A percentile compares a stretch with the other conserved stretches of the same genome.
These are phyloP conservation scores for Golubevia pallescens DNA, from an alignment of 1,284 basidiomycete genomes.

Conservation along the genomic window DNA sequence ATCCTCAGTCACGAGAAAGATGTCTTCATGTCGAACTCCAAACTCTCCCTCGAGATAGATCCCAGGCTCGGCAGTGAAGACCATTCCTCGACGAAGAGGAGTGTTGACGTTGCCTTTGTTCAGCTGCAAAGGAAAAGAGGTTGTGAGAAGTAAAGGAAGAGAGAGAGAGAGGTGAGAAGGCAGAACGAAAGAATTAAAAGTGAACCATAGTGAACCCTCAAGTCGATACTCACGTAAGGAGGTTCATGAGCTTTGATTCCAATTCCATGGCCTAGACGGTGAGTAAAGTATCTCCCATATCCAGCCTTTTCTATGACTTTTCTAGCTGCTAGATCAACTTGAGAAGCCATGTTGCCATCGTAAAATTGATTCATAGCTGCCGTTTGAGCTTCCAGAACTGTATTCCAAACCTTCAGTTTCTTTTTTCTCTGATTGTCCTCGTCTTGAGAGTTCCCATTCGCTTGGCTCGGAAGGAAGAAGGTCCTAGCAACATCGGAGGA, in stretches of 20 bases:
- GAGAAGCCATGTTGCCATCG: background rate
- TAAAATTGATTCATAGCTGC: constrained; percentile 3
- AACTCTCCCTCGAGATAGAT: constrained; percentile 6
- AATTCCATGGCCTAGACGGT: constrained; percentile 8
- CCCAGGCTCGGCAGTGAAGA: constrained; percentile 7
- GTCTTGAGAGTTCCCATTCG: background rate
- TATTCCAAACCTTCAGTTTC: constrained; percentile 7
- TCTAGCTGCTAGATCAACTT: constrained; percentile 6
- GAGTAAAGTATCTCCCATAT: constrained; percentile 9
- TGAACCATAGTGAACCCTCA: no score
- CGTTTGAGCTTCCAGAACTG: constrained; percentile 5
- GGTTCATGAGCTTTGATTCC: constrained; percentile 8
- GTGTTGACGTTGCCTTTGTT: constrained; percentile 4
- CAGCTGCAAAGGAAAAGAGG: no score
- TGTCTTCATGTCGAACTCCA: constrained; percentile 5
- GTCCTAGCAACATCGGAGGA: constrained; percentile 8
- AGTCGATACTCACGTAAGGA: background rate
- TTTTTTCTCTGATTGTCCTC: background rate
- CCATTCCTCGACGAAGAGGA: background rate
- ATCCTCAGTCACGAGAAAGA: constrained; percentile 1
- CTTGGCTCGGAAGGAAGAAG: constrained; percentile 8
- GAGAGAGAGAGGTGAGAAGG: no score
- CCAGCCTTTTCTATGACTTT: constrained; percentile 8
- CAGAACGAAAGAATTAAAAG: no score
- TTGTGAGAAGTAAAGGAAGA: no score